Conservation (phyloP, 371 early-diverging fungal species). For the Mortierella sp. region DNA sequence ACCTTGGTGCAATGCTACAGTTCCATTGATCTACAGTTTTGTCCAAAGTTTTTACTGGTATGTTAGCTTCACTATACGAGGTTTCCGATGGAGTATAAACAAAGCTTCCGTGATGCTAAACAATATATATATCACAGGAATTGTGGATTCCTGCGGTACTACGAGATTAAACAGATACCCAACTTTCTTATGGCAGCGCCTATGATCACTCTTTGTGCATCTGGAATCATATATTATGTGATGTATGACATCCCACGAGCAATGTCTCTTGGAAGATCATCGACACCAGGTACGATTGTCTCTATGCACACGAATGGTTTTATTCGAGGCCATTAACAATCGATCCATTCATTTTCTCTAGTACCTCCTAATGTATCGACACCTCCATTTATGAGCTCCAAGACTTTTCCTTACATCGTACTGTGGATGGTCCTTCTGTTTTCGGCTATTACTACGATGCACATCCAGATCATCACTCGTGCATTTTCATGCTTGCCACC, state of each 20-base stretch:
- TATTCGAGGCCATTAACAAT: not conserved
- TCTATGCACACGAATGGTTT: not conserved
- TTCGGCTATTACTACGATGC: constrained; percentile 80
- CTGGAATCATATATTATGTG: constrained; percentile 71
- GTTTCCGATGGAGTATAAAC: not conserved
- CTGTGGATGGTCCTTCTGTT: constrained; percentile 77
- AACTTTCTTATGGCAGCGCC: constrained; percentile 93
- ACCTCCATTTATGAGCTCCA: constrained; percentile 50
- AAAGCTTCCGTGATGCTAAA: no score
- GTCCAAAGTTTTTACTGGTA: constrained; percentile 94
- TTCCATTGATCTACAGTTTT: constrained; percentile 84
- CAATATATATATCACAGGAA: constrained; percentile 64
- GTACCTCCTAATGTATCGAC: not conserved
- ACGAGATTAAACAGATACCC: constrained; percentile 83
- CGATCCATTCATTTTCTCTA: not conserved
- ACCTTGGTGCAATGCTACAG: constrained; percentile 77
- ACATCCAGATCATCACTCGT: constrained; percentile 91
- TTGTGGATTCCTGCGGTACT: constrained; percentile 88
- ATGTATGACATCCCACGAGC: constrained; percentile 65
- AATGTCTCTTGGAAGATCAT: constrained; percentile 63
- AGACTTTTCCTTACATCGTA: constrained; percentile 72
- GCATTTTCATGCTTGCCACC: constrained; percentile 88
- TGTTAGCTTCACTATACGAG: not conserved
- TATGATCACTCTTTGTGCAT: constrained; percentile 73
- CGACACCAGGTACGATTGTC: constrained; percentile 15